Evolutionary conservation across 192 early-diverging fungal genomes (phyloP), one percentile per base, ranked within the genome.

Genomic region (Diversispora epigaea): DNA sequence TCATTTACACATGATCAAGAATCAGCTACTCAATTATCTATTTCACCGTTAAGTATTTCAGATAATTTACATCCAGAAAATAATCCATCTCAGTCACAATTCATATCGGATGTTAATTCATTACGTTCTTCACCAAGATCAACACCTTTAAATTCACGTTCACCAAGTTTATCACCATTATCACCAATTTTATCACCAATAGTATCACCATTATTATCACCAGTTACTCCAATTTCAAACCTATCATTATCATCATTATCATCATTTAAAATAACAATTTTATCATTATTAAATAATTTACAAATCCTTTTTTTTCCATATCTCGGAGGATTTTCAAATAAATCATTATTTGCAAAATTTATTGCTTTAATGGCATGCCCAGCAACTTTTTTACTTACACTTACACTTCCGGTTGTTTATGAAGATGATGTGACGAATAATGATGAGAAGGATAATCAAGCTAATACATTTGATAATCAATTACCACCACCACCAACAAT

Each of bases 361-460:
- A 82, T 81, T 64, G 78, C 86, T 0, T 40, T 91, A 3, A 65
- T 86, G 1, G 85, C 86, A 4, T 79, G 82, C 1, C 91, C 91
- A 2, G 84, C 87, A 21, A 77, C 86, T 10, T 74, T 88, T 1
- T 12, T 88, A 0, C 64, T 92, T 39, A 82, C 79, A 3, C 49
- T 89, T 22, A 92, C 91, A 0, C 75, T 90, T 52, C 91, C 92
- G 17, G 89, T 90, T 43, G 88, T 92, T 21, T 82, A 87, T 70
- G 71, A 82, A 7, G 75, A 80, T 41, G 69, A 77, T 11, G 45
- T 85, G 17, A 21, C 60, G 40, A 75, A 12, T 4, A 19, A 60
- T 10, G 78, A 75, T 9, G 71, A 82, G 55, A 71, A 82, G 2
- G 69, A 82, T 3, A 81, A 78, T 45, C 74, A 79, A n/a, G 76